These are phyloP conservation scores for Neolentinus lepideus DNA, from an alignment of 1,284 basidiomycete genomes.

Conservation along the genomic window DNA sequence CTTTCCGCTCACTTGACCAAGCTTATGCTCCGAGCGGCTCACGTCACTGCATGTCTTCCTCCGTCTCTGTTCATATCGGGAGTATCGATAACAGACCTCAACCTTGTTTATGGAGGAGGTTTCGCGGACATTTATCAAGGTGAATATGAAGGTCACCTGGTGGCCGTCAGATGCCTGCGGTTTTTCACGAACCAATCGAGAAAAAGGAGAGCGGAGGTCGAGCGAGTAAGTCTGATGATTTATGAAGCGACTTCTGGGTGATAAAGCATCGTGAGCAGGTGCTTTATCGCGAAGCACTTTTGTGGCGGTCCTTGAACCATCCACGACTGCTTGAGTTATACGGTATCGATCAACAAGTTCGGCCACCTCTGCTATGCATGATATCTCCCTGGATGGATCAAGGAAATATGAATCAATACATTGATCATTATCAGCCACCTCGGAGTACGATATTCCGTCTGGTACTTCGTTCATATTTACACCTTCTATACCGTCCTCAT, in stretches of 20 bases:
- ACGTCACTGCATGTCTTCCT: too few species aligned
- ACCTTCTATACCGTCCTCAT: too few species aligned
- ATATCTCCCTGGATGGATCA: constrained; percentile 3
- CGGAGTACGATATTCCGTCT: background rate
- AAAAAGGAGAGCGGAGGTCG: too few species aligned
- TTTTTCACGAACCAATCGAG: too few species aligned
- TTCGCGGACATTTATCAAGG: constrained; percentile 7
- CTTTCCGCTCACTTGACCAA: too few species aligned
- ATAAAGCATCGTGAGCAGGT: background rate
- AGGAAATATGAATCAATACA: constrained; percentile 5
- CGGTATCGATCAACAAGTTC: background rate
- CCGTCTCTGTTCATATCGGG: background rate
- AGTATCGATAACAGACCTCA: background rate
- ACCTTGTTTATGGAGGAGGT: background rate
- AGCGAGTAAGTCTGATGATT: too few species aligned
- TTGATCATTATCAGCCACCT: background rate
- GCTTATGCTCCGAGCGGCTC: too few species aligned
- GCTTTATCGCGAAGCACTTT: constrained; percentile 5
- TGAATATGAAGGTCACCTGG: constrained; percentile 4
- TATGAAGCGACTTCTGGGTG: too few species aligned
- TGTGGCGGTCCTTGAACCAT: constrained; percentile 4
- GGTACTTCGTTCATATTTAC: background rate
- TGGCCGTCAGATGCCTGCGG: constrained; percentile 6
- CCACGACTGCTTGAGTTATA: constrained; percentile 4
- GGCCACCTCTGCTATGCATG: constrained; percentile 1